Conservation (phyloP, 371 early-diverging fungal species). For the Gilbertella persicaria region DNA sequence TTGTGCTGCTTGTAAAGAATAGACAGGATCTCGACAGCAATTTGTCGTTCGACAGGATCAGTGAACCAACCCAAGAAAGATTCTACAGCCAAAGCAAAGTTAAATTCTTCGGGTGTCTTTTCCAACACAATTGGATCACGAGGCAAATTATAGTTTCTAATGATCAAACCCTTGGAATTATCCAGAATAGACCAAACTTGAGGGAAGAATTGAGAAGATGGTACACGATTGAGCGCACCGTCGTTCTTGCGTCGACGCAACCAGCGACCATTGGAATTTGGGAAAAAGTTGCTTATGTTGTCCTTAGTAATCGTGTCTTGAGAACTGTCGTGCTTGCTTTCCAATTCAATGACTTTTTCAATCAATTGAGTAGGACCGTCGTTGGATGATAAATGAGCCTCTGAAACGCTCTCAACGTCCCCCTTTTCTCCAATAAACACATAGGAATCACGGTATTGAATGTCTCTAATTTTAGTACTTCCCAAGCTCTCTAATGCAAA, state of each 20-base stretch:
- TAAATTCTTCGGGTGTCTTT: constrained; percentile 82
- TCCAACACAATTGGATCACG: constrained; percentile 83
- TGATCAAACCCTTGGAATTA: constrained; percentile 55
- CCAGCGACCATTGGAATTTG: constrained; percentile 72
- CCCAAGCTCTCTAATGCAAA: constrained; percentile 65
- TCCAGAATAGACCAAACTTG: constrained; percentile 75
- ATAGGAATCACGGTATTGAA: constrained; percentile 79
- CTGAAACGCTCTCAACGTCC: constrained; percentile 1
- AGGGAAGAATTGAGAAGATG: constrained; percentile 72
- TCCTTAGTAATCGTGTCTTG: constrained; percentile 30
- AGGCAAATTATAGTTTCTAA: constrained; percentile 61
- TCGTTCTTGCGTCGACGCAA: constrained; percentile 76
- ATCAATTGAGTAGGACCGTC: constrained; percentile 54
- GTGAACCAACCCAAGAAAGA: constrained; percentile 63
- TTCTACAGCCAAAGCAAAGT: constrained; percentile 78
- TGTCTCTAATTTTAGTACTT: constrained; percentile 49
- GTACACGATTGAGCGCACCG: constrained; percentile 83
- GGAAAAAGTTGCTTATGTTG: constrained; percentile 49
- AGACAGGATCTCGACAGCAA: constrained; percentile 72
- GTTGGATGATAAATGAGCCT: constrained; percentile 13
- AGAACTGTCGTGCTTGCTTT: not conserved
- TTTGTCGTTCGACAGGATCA: constrained; percentile 85
- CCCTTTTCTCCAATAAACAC: constrained; percentile 75
- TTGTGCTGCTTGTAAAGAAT: constrained; percentile 60
- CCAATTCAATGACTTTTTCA: constrained; percentile 35